Base-by-base conservation (phyloP, 139 green algal species). In the Chlamydomonas asymmetrica region DNA sequence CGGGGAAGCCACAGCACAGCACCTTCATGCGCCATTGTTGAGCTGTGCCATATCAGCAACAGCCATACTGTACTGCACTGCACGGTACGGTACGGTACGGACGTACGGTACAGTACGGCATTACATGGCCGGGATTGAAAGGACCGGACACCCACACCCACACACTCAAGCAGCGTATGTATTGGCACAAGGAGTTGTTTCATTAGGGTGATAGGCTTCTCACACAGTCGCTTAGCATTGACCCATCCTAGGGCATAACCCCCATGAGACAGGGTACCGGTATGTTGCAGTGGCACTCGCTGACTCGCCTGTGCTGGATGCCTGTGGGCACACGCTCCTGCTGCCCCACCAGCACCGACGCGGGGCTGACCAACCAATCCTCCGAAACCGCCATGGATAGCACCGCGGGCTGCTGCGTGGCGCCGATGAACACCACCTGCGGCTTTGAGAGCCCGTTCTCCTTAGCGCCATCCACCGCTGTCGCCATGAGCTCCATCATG, bases 401-500 rank as follows among this genome's bases (percentile, higher is more conserved):
- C 10, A 90, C 67, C 2, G 80, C 71, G 10, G 81, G 71, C 6
- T 63, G 79, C n/a, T 93, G 37, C 0, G 91, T 95, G 18, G 92
- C 92, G 25, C 92, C 92, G 32, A 91, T 84, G 20, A 95, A 79
- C 40, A 92, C 82, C 5, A 97, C 73, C 74, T 87, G 63, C 1
- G 84, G 78, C 70, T 90, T 88, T 59, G 49, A n/a, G 49, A n/a
- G 49, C 22, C 20, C 22, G 49, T 59, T n/a, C 25, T 27, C 29
- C 25, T 20, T 20, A 57, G 57, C 23, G 57, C 57, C 23, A 64
- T 50, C 69, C 69, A 39, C 69, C 27, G 71, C 71, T 4, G 40
- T 5, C 32, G n/a, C 66, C 64, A 87, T 66, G 20, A 83, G 37
- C 37, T 72, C 2, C 25, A 45, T 65, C 54, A 72, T 87, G 31